A percentile compares a stretch with the other conserved stretches of the same genome.
Conservation (phyloP, 163 green algal species). For the Coccomyxa subellipsoidea region DNA sequence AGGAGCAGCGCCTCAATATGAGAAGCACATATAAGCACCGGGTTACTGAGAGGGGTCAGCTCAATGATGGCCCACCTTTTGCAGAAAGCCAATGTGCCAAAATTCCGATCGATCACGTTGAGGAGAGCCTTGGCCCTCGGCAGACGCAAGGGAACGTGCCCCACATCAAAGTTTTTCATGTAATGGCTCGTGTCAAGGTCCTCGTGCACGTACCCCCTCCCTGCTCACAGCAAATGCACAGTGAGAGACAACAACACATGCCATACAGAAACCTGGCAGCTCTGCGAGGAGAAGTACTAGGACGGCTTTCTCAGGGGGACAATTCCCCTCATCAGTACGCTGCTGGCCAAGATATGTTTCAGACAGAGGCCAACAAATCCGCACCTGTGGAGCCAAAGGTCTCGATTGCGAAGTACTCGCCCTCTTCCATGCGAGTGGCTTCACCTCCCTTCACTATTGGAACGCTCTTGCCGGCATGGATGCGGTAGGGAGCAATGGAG, state of each 20-base stretch:
- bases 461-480: constrained; percentile 97
- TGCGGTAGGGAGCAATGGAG: constrained; percentile 95
- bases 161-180: constrained; percentile 98
- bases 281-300: too few relatives aligned
- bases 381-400: constrained; percentile 92
- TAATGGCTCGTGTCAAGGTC: constrained; percentile 98
- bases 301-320: too few relatives aligned
- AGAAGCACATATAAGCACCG: too few relatives aligned
- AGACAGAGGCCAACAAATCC: not conserved
- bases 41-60: too few relatives aligned
- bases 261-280: too few relatives aligned
- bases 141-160: constrained; percentile 91
- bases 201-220: constrained; percentile 86
- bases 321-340: not conserved
- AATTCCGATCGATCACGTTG: constrained; percentile 92
- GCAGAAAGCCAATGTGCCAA: constrained; percentile 98
- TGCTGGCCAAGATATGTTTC: not conserved
- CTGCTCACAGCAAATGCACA: constrained; percentile 19
- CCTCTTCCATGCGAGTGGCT: constrained; percentile 96
- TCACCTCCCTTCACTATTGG: constrained; percentile 97
- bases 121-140: constrained; percentile 93
- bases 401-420: constrained; percentile 99
- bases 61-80: too few relatives aligned
- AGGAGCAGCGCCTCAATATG: too few relatives aligned
- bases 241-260: too few relatives aligned